phyloP scores from a whole-genome alignment of 345 rosid genomes.

The Eucalyptus curtisii region DNA sequence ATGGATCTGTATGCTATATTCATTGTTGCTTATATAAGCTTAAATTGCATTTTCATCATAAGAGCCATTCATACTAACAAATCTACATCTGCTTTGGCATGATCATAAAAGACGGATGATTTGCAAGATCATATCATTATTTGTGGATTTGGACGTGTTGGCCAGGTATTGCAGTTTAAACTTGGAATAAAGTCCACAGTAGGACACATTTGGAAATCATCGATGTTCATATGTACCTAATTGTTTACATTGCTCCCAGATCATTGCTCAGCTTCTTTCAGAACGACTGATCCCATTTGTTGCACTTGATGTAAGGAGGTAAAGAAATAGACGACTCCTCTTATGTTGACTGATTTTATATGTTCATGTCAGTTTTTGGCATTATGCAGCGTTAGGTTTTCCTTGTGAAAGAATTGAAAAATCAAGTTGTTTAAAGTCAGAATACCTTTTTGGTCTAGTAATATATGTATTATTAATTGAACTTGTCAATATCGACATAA shows the following conservation, averaged over 20 bases:
- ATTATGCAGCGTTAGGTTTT: background rate
- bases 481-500: background rate
- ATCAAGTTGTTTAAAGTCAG: background rate
- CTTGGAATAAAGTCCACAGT: background rate
- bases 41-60: background rate
- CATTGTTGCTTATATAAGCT: background rate
- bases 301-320: constrained; percentile 97
- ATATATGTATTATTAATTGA: background rate
- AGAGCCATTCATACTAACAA: background rate
- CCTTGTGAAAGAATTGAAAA: background rate
- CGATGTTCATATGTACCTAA: background rate
- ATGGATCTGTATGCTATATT: background rate
- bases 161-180: constrained; percentile 48
- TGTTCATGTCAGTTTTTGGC: background rate
- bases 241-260: constrained; percentile 23
- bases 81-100: background rate
- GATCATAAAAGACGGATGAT: constrained; percentile 75
- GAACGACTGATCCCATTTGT: constrained; percentile 95
- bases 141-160: constrained; percentile 97
- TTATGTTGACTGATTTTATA: background rate
- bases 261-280: constrained; percentile 97
- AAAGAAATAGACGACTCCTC: background rate
- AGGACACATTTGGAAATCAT: background rate
- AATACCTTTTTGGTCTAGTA: background rate
- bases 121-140: constrained; percentile 93